Percentiles rank a stretch among this genome's conserved stretches.
These are phyloP conservation scores for Lomentospora prolificans DNA, from an alignment of 2,329 filamentous ascomycete genomes.

Conservation along the genomic window DNA sequence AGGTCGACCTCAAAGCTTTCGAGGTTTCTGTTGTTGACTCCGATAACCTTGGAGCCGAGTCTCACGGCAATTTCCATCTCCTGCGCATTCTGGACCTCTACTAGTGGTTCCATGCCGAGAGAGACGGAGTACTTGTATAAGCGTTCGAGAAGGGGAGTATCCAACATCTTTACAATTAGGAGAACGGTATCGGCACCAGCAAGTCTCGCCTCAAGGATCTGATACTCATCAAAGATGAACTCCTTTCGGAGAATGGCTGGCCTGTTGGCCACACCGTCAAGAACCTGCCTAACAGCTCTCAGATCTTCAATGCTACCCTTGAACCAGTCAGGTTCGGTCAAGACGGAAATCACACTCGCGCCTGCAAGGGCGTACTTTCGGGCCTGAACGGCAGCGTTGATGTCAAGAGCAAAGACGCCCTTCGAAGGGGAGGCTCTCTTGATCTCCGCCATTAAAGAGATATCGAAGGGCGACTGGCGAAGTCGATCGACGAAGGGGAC, in stretches of 20 bases:
- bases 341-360: conserved; percentile 94
- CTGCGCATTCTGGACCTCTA: conserved; percentile 89
- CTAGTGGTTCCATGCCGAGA: conserved; percentile 92
- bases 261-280: conserved; percentile 85
- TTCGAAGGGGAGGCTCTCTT: conserved; percentile 96
- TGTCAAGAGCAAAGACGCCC: conserved; percentile 79
- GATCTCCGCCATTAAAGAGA: conserved; percentile 95
- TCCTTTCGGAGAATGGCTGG: conserved; percentile 91
- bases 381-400: conserved; percentile 83
- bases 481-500: conserved; percentile 72
- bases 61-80: conserved; percentile 86
- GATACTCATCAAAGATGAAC: conserved; percentile 96
- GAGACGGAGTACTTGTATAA: conserved; percentile 84
- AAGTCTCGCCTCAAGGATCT: conserved; percentile 87
- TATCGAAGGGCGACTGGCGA: conserved; percentile 70
- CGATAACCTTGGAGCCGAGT: conserved; percentile 82
- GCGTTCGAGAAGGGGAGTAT: conserved; percentile 49
- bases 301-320: conserved; percentile 95
- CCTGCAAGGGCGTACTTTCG: conserved; percentile 86
- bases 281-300: conserved; percentile 71
- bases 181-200: conserved; percentile 91
- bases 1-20: conserved; percentile 96
- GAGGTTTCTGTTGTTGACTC: conserved; percentile 94
- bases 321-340: conserved; percentile 98
- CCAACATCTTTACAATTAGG: conserved; percentile 96